These are phyloP conservation scores for Hermanozyma aechmeae DNA, from an alignment of 805 yeast genomes.

Conservation along the genomic window DNA sequence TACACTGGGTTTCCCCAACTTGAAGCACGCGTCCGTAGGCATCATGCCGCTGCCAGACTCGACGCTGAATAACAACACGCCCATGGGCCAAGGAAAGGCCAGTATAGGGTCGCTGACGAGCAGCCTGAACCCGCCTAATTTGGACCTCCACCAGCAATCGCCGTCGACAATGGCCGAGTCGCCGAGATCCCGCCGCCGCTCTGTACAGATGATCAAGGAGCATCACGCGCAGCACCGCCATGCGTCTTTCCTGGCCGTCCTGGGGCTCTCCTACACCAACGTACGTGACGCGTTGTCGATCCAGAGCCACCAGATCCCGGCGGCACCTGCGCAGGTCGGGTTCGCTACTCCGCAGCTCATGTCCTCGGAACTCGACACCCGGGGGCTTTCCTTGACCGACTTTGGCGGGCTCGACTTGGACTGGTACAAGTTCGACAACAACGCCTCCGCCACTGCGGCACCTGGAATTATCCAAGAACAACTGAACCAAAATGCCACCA, in stretches of 20 bases:
- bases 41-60: too few relatives aligned
- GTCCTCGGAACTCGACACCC: slow-evolving; percentile 34
- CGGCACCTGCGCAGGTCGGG: slow-evolving; percentile 62
- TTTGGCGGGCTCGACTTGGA: slow-evolving; percentile 21
- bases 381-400: slow-evolving; percentile 17
- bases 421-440: slow-evolving; percentile 37
- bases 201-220: slow-evolving; percentile 2
- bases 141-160: too few relatives aligned
- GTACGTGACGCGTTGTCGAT: slow-evolving; percentile 32
- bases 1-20: too few relatives aligned
- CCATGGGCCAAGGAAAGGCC: too few relatives aligned
- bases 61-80: too few relatives aligned
- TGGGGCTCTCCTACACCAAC: slow-evolving; percentile 52
- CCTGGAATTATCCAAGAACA: too few relatives aligned
- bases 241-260: slow-evolving; percentile 58
- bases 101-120: too few relatives aligned
- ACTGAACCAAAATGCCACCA: too few relatives aligned
- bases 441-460: slow-evolving; percentile 38
- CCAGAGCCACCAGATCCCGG: slow-evolving; percentile 26
- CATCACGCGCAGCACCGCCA: slow-evolving; percentile 24
- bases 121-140: too few relatives aligned
- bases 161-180: slow-evolving; percentile 15
- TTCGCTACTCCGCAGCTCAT: slow-evolving; percentile 74
- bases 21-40: too few relatives aligned
- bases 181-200: too few relatives aligned